Conservation (phyloP, 169 alveolate genomes). For the Plasmodium ovale region DNA sequence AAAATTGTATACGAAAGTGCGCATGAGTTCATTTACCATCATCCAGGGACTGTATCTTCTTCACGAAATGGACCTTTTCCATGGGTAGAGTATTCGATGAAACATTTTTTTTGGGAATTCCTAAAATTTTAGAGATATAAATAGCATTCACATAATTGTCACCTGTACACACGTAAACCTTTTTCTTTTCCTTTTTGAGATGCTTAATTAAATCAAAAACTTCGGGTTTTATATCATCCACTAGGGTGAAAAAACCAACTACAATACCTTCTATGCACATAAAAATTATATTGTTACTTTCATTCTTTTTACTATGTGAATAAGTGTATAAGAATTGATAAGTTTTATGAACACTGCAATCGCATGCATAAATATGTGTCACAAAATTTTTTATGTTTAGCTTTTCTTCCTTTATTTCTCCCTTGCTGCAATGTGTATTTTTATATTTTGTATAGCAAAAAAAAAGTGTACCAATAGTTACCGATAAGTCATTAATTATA, state of each 20-base stretch:
- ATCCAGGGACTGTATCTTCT: conserved; percentile 48
- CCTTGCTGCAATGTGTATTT: conserved; percentile 31
- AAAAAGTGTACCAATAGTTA: conserved; percentile 65
- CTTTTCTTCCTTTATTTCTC: conserved; percentile 25
- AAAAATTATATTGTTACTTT: conserved; percentile 67
- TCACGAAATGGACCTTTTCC: conserved; percentile 71
- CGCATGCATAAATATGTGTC: conserved; percentile 55
- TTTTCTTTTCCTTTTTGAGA: conserved; percentile 35
- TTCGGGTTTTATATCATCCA: conserved; percentile 65
- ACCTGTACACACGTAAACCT: conserved; percentile 70
- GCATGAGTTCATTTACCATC: conserved; percentile 31
- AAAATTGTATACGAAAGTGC: neutral
- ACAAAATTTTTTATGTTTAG: conserved; percentile 36
- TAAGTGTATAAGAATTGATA: conserved; percentile 64
- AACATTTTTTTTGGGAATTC: conserved; percentile 47
- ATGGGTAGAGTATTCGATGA: conserved; percentile 60
- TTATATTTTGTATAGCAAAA: conserved; percentile 66
- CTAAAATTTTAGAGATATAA: conserved; percentile 61
- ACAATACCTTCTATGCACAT: conserved; percentile 72
- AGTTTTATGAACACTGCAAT: conserved; percentile 69
- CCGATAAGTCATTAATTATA: conserved; percentile 46
- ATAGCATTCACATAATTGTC: conserved; percentile 73
- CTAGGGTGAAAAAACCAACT: conserved; percentile 60
- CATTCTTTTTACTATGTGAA: conserved; percentile 73
- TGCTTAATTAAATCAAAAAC: conserved; percentile 51